Base-by-base conservation (phyloP, 768 basidiomycete genomes). In the Rhizopogon vesiculosus region DNA sequence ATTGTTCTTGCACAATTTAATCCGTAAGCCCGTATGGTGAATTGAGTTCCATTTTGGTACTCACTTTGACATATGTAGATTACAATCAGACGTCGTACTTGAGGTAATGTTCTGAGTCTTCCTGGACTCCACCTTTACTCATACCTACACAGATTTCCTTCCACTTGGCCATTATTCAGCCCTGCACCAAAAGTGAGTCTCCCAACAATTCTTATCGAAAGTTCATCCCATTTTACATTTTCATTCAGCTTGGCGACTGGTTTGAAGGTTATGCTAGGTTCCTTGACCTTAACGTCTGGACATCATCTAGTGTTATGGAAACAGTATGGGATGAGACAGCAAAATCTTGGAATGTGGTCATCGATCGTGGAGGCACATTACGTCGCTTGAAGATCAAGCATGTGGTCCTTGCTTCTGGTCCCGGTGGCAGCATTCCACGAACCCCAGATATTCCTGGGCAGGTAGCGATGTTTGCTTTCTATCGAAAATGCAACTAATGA, bases 221-320 rank as follows among this genome's bases (percentile, higher is more conserved):
- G 7, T 45, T 16, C 31, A 35, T 41, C 19, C 29, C 16, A 42
- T 25, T 2, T 9, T 0, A 39, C 38, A n/a, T 54, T 57, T 42
- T 51, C 38, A 18, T 7, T 29, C 8, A 84, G 80, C 67, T 87
- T 38, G 84, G 77, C 4, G 80, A 83, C 57, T 87, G 82, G 81
- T 74, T 87, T 1, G 85, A 88, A 63, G 70, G 64, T 7, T 88
- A 87, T 56, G 83, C 79, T 0, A 71, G 77, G 9, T 64, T 76
- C 3, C 71, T 86, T 54, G 86, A 87, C 56, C 62, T 89, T 7
- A 80, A 84, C 59, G 77, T 84, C 16, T 86, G 83, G 86, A 78
- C 76, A 0, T 78, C 77, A 0, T 70, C 80, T 2, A 73, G 65
- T 15, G 66, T 81, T 22, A 64, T 55, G 1, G 66, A 60, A 12